Evolutionary conservation across 176 grass and related monocot genomes (phyloP).

Genomic region (Zizania latifolia): DNA sequence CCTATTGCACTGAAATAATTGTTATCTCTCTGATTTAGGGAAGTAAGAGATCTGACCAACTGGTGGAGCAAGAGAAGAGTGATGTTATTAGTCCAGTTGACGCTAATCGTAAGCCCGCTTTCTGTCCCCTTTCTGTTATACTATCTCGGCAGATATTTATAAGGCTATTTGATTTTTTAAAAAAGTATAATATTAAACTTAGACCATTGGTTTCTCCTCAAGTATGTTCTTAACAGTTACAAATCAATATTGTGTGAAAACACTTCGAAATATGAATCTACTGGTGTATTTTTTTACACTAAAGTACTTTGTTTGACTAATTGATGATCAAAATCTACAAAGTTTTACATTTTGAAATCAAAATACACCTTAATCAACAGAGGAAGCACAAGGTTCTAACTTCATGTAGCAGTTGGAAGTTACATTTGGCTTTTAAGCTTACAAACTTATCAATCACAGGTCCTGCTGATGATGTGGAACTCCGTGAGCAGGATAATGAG

Average conservation of each 20-base stretch:
- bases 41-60: constrained; percentile 38
- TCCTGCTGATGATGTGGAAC: constrained; percentile 33
- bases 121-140: neutral
- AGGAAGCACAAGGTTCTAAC: neutral
- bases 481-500: constrained; percentile 47
- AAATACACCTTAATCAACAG: neutral
- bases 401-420: neutral
- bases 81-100: constrained; percentile 68
- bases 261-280: neutral
- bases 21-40: constrained; percentile 31
- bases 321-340: neutral
- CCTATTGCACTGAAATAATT: constrained; percentile 15
- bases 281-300: neutral
- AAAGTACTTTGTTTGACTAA: neutral
- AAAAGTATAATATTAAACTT: neutral
- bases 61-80: constrained; percentile 76
- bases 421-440: neutral
- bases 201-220: neutral
- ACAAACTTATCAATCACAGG: constrained; percentile 39
- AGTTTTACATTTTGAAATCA: neutral
- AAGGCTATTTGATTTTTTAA: neutral
- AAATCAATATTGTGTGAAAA: neutral
- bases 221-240: neutral
- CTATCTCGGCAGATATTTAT: neutral
- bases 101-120: constrained; percentile 34